Base-by-base conservation (phyloP, 176 grass and related monocot genomes). In the Bromus sterilis region DNA sequence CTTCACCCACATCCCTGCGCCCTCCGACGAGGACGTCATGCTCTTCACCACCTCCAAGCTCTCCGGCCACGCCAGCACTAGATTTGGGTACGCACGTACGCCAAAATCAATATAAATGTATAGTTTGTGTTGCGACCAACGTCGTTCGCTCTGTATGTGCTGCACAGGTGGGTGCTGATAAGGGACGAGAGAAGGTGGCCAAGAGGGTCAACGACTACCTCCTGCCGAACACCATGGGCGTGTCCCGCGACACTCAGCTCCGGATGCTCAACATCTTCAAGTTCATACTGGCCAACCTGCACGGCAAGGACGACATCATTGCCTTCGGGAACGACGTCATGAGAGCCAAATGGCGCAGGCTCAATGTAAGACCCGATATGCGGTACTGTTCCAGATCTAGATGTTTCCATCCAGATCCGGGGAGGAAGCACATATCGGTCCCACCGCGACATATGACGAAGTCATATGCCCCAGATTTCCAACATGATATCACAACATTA, bases 81-180 rank as follows among this genome's bases (percentile, higher is more conserved):
- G 94, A 69, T 82, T 97, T 10, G 91, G 94, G 91, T 97, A 91
- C 16, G n/a, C 57, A 1, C 14, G 1, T 12, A 66, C 15, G 9
- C 24, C 14, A 4, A 1, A 21, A 20, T 30, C 29, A 9, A 9
- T 2, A 9, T 1, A 30, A 39, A 6, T 2, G 29, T 39, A n/a
- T 28, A 29, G 15, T 4, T n/a, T 21, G 30, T 25, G 37, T 23
- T 43, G 13, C 20, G 42, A 46, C 30, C 3, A 6, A 69, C 23
- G 12, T n/a, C 44, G n/a, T n/a, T n/a, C n/a, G 46, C 18, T 12
- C 7, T 35, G 1, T n/a, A 29, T 39, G 55, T 23, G 2, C 34
- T 75, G 23, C 46, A 11, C 68, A 94, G 94, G 32, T 97, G 94
- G 92, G 94, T 89, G 80, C 56, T 94, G 83, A 91, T 97, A 84